Base-by-base conservation (phyloP, 192 early-diverging fungal genomes). In the Coemansia sp. region DNA sequence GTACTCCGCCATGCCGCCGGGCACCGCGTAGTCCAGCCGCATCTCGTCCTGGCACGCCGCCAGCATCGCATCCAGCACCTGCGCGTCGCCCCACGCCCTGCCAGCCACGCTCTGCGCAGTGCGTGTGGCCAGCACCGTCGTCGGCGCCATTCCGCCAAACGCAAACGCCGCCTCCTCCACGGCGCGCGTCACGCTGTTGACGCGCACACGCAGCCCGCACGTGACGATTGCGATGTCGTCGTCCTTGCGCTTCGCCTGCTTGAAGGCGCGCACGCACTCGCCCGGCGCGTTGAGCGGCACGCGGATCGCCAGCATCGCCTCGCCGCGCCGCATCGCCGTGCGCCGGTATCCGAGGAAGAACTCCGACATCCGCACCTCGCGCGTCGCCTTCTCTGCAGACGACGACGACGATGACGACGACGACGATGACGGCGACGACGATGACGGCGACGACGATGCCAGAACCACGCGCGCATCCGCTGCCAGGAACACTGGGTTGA, bases 151-250 rank as follows among this genome's bases (percentile, higher is more conserved):
- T 26, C 94, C 94, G 66, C 93, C 94, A 72, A 86, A 94, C 18
- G 87, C 89, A 67, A 92, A 89, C 21, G 77, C 69, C 16, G 84
- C 88, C 13, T 92, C 86, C 32, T 68, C 42, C 39, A 91, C 83
- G 2, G 67, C 68, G 56, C 77, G 74, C 8, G 78, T 75, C 11
- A 64, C 41, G 37, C 11, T 46, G 42, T 87, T 84, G 4, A 94
- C 71, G 13, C 65, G 62, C 11, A 93, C 84, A 16, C 85, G 75
- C 19, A 94, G 76, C 3, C 86, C 89, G 54, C 91, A 87, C 22
- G 92, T 94, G 59, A 92, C 93, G 70, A 94, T 94, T 13, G 94
- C 90, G 65, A 94, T 94, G 72, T 93, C 92, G 71, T 93, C 93
- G 75, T 93, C 90, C 76, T 88, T 89, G 74, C 94, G 84, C 76